Evolutionary conservation across 805 yeast genomes (phyloP), one percentile per base, ranked within the genome.

Genomic region (Kazachstania martiniae): DNA sequence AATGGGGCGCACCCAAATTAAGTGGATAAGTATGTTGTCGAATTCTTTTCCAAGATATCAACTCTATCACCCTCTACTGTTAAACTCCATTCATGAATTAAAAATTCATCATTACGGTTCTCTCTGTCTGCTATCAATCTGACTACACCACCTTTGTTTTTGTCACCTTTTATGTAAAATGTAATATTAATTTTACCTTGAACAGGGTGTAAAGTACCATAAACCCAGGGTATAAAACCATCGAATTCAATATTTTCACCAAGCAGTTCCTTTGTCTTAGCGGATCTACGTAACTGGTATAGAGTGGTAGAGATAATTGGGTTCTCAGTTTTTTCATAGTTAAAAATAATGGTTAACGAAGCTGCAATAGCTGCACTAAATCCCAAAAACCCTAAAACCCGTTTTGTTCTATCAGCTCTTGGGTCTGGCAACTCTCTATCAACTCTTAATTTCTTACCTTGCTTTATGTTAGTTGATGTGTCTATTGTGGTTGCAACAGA

Each of bases 271-370:
- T 73, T 65, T 8, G 86, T 86, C 27, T 59, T 40, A 8, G 68
- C 65, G 2, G 89, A 78, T 50, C 95, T 68, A 51, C 98, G 72
- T 45, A 89, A 60, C 41, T 84, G 80, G 56, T 84, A 86, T 54
- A 91, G 62, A 4, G 95, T 80, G 5, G 94, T 87, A 25, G 80
- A 72, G 46, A 89, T 80, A 37, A 89, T 71, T 1, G 97, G 96
- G 10, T 95, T 83, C 28, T 81, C 75, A 13, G 86, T 76, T 54
- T 86, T 87, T 55, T 91, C 98, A 59, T 89, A 87, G 63, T 91
- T 87, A 70, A 89, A 78, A 47, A 89, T 82, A 19, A 82, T 68
- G 19, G 69, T 62, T 30, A 79, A 58, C 2, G 78, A 59, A 4
- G 65, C 58, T 16, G 68, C 68, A 70, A 79, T 74, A 32, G 69